Conservation (phyloP, 164 flowering plant species). For the Aristolochia contorta region DNA sequence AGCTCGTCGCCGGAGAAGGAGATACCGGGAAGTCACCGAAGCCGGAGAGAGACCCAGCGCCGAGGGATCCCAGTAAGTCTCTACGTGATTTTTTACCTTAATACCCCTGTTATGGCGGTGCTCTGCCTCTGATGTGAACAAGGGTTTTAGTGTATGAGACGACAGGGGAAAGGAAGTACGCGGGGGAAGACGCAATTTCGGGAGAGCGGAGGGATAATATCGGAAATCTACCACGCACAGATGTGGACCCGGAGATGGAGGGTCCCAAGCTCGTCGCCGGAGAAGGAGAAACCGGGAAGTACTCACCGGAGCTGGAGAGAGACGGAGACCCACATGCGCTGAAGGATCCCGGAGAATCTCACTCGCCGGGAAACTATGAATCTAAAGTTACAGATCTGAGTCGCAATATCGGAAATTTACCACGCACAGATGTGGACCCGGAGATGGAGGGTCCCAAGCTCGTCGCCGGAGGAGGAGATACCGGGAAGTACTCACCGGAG, state of each 20-base stretch:
- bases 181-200: neutral
- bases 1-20: neutral
- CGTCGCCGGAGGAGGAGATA: neutral
- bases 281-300: neutral
- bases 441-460: neutral
- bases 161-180: constrained; percentile 2
- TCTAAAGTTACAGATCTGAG: constrained; percentile 29
- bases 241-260: too few species aligned
- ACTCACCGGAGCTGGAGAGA: too few species aligned
- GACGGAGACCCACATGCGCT: too few species aligned
- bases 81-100: neutral
- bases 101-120: too few species aligned
- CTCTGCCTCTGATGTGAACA: too few species aligned
- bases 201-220: constrained; percentile 7
- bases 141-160: constrained; percentile 16
- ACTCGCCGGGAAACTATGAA: constrained; percentile 15
- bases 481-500: constrained; percentile 6
- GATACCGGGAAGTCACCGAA: constrained; percentile 1
- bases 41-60: too few species aligned
- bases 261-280: neutral
- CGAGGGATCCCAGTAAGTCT: constrained; percentile 35
- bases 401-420: neutral
- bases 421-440: neutral
- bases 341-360: constrained; percentile 32
- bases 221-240: neutral